A percentile compares a stretch with the other conserved stretches of the same genome.
Evolutionary conservation across 2,329 filamentous ascomycete species (phyloP).

Genomic region (Pyrenochaeta sp.): DNA sequence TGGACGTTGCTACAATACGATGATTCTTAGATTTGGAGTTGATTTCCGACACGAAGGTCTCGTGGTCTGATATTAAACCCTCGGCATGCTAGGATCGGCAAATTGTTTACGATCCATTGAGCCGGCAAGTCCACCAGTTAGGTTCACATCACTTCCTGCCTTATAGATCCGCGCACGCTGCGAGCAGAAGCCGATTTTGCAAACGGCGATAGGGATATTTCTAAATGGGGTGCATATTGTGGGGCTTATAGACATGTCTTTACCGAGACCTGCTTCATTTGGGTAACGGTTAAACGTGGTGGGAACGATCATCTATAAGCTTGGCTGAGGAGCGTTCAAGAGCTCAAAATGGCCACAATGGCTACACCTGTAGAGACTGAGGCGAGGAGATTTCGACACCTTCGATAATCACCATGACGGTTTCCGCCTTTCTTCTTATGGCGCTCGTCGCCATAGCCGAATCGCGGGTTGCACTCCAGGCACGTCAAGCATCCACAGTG

Average conservation of each 20-base stretch:
- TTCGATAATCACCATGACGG: slow-evolving; percentile 11
- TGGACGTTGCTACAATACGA: not conserved
- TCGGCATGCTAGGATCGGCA: not conserved
- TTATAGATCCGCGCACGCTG: not conserved
- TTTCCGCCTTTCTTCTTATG: slow-evolving; percentile 7
- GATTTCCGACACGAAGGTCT: not conserved
- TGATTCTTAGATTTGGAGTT: not conserved
- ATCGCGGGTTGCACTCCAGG: slow-evolving; percentile 5
- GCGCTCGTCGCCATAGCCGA: slow-evolving; percentile 11
- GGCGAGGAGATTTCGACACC: not conserved
- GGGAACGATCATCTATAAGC: not conserved
- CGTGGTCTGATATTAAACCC: not conserved
- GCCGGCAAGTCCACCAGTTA: not conserved
- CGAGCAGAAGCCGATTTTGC: not conserved
- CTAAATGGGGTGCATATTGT: not conserved
- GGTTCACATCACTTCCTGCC: not conserved
- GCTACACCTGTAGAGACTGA: not conserved
- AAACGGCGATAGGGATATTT: not conserved
- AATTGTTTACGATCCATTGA: not conserved
- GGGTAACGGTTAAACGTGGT: slow-evolving; percentile 6
- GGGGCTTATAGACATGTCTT: not conserved
- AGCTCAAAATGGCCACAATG: not conserved
- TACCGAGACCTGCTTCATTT: slow-evolving; percentile 1
- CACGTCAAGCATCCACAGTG: slow-evolving; percentile 40
- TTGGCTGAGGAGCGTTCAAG: not conserved